Evolutionary conservation across 2,329 filamentous ascomycete genomes (phyloP).

Genomic region (Penicillium fuscoglaucum): DNA sequence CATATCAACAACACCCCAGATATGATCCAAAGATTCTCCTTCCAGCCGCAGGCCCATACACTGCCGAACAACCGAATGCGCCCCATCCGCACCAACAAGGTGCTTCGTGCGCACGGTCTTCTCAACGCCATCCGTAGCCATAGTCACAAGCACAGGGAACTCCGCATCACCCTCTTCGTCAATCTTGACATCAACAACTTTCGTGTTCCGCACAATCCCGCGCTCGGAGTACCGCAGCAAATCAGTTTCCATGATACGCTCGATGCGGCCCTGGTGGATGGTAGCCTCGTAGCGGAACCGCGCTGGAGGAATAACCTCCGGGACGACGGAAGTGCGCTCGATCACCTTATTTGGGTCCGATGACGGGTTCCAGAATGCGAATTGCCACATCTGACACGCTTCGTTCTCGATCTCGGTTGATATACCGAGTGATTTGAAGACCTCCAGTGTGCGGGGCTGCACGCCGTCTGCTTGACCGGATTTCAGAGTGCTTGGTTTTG

Average conservation of each 20-base stretch:
- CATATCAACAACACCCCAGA: constrained; percentile 76
- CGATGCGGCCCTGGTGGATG: constrained; percentile 69
- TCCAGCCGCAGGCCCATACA: constrained; percentile 53
- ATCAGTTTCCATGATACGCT: constrained; percentile 67
- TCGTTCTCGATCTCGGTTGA: constrained; percentile 40
- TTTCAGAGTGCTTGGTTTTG: constrained; percentile 39
- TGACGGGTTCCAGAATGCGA: constrained; percentile 68
- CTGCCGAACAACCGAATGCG: constrained; percentile 65
- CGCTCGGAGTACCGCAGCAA: constrained; percentile 60
- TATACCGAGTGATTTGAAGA: constrained; percentile 44
- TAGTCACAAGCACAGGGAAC: constrained; percentile 34
- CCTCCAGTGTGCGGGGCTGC: constrained; percentile 45
- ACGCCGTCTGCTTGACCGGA: constrained; percentile 46
- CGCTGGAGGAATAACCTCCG: constrained; percentile 61
- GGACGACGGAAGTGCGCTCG: constrained; percentile 56
- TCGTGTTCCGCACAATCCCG: constrained; percentile 63
- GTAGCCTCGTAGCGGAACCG: constrained; percentile 70
- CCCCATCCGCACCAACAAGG: constrained; percentile 70
- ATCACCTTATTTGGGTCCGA: constrained; percentile 53
- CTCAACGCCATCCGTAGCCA: constrained; percentile 27
- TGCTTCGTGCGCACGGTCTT: constrained; percentile 62
- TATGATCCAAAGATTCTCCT: constrained; percentile 68
- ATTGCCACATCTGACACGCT: constrained; percentile 43
- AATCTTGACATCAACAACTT: constrained; percentile 60
- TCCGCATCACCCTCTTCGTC: constrained; percentile 49